phyloP scores from a whole-genome alignment of 306 rosid species.

The cucumber (Cucumis sativus) region DNA sequence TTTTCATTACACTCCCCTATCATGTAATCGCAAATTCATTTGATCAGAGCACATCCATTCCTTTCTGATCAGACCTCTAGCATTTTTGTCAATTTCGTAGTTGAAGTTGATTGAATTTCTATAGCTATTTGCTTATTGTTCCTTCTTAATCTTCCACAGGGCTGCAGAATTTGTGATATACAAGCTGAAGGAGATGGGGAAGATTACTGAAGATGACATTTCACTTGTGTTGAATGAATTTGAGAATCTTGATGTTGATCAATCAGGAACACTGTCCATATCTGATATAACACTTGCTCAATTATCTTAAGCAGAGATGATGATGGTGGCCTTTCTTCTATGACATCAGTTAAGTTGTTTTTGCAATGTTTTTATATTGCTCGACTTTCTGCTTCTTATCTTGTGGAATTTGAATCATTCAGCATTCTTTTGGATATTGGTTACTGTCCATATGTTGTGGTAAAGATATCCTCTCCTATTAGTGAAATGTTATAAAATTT shows the following conservation, averaged over 20 bases:
- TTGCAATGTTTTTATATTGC: neutral
- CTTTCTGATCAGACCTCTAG: neutral
- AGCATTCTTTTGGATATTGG: neutral
- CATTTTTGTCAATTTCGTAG: neutral
- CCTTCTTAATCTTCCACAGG: constrained; percentile 18
- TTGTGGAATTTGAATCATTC: neutral
- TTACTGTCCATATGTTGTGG: neutral
- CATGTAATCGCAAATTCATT: neutral
- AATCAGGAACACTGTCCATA: constrained; percentile 55
- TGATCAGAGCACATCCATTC: too few species aligned
- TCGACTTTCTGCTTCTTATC: neutral
- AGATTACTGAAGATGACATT: constrained; percentile 67
- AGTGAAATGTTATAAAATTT: neutral
- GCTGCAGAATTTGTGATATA: constrained; percentile 62
- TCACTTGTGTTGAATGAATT: constrained; percentile 59
- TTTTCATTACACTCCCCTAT: neutral
- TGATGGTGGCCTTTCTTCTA: neutral
- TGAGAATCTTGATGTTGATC: constrained; percentile 79
- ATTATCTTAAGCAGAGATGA: constrained; percentile 16
- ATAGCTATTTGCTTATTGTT: neutral
- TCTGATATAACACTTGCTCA: constrained; percentile 65
- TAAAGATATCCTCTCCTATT: neutral
- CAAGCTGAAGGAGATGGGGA: constrained; percentile 89
- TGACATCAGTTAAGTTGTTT: neutral
- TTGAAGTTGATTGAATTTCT: neutral